A percentile compares a stretch with the other conserved stretches of the same genome.
phyloP scores from a whole-genome alignment of 2,329 filamentous ascomycete species.

The Fusarium tupiense region DNA sequence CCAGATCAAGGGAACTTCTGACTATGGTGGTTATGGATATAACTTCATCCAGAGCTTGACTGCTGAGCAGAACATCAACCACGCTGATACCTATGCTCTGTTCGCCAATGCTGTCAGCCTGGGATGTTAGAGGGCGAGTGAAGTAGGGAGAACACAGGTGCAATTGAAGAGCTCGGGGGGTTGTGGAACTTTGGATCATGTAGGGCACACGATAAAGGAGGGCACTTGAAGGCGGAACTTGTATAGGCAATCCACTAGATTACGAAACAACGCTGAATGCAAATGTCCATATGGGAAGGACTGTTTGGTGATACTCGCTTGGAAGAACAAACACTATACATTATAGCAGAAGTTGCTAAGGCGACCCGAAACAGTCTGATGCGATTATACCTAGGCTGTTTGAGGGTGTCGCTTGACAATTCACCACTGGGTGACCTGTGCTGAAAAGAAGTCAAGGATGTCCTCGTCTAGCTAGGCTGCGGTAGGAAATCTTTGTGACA shows the following conservation, averaged over 20 bases:
- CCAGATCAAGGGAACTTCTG: constrained; percentile 66
- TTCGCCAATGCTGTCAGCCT: constrained; percentile 40
- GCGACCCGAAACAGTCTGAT: neutral
- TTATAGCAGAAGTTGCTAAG: neutral
- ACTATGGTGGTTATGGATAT: constrained; percentile 67
- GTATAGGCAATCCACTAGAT: neutral
- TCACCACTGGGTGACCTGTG: neutral
- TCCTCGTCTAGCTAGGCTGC: neutral
- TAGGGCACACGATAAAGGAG: neutral
- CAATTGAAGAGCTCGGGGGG: neutral
- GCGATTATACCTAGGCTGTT: neutral
- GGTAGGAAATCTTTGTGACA: neutral
- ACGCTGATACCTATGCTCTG: constrained; percentile 65
- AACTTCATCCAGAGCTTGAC: constrained; percentile 61
- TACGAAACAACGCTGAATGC: neutral
- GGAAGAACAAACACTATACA: neutral
- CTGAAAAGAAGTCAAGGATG: neutral
- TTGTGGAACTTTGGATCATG: neutral
- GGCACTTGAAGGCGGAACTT: neutral
- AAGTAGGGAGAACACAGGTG: neutral
- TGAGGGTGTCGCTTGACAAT: neutral
- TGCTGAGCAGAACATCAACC: constrained; percentile 62
- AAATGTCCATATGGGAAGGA: neutral
- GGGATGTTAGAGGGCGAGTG: constrained; percentile 47
- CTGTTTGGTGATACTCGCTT: neutral